A percentile compares a stretch with the other conserved stretches of the same genome.
These are phyloP conservation scores for Scytalidium sp. DNA, from an alignment of 2,329 filamentous ascomycete genomes.

Conservation along the genomic window DNA sequence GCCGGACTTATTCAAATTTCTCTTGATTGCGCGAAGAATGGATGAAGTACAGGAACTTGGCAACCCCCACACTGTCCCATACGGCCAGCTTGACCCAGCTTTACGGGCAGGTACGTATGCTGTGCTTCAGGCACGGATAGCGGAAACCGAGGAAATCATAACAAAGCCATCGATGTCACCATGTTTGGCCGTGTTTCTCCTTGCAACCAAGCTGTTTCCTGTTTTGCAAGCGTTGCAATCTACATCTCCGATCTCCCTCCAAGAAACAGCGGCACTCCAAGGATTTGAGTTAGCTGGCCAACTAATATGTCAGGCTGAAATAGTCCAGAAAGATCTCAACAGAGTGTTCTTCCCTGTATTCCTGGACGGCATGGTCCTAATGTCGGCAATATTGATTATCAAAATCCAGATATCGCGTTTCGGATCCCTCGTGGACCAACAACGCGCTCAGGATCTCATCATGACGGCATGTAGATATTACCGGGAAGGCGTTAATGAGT, in stretches of 20 bases:
- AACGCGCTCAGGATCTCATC: background rate
- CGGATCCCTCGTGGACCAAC: background rate
- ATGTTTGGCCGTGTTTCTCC: background rate
- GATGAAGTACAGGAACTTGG: background rate
- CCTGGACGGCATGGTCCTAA: background rate
- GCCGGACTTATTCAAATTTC: background rate
- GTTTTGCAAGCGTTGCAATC: slow-evolving; percentile 1
- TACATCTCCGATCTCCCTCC: slow-evolving; percentile 1
- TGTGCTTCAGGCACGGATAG: background rate
- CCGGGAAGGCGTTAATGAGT: background rate
- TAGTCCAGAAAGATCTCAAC: background rate
- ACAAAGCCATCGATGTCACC: background rate
- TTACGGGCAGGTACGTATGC: background rate
- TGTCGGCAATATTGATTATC: background rate
- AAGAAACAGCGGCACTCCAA: background rate
- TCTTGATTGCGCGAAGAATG: background rate
- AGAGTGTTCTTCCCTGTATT: background rate
- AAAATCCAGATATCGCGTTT: slow-evolving; percentile 1
- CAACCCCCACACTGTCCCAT: background rate
- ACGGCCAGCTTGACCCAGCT: background rate
- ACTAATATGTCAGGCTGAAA: background rate
- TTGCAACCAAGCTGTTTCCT: background rate
- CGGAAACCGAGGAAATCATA: background rate
- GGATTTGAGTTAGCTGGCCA: background rate
- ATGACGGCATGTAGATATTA: background rate